Evolutionary conservation across 148 eudicot genomes (phyloP).

Genomic region (Rheum nobile): DNA sequence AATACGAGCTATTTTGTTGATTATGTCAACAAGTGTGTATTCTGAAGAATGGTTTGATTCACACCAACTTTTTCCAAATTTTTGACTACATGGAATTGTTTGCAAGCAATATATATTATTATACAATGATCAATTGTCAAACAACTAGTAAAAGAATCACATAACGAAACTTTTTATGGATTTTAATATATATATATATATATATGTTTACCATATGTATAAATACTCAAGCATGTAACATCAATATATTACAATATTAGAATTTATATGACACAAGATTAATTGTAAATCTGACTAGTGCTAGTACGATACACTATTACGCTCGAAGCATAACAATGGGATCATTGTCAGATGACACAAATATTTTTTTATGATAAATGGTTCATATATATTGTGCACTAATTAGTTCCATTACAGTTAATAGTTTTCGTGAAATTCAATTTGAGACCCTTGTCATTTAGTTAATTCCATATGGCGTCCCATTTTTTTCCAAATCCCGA

Average conservation of each 20-base stretch:
- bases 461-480: too few species aligned
- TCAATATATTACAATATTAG: neutral
- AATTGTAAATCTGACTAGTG: neutral
- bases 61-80: neutral
- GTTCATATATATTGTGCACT: neutral
- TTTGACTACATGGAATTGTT: neutral
- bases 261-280: neutral
- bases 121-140: neutral
- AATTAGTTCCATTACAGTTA: neutral
- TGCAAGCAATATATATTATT: neutral
- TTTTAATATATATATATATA: neutral
- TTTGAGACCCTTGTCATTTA: too few species aligned
- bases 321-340: neutral
- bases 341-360: neutral
- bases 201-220: too few species aligned
- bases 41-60: neutral
- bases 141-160: neutral
- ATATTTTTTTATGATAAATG: neutral
- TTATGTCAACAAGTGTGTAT: neutral
- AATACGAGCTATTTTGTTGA: neutral
- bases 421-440: too few species aligned
- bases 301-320: neutral
- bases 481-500: too few species aligned
- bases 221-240: neutral
- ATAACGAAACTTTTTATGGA: neutral